phyloP scores from a whole-genome alignment of 768 basidiomycete genomes.

The Rubroboletus pulcherrimus region DNA sequence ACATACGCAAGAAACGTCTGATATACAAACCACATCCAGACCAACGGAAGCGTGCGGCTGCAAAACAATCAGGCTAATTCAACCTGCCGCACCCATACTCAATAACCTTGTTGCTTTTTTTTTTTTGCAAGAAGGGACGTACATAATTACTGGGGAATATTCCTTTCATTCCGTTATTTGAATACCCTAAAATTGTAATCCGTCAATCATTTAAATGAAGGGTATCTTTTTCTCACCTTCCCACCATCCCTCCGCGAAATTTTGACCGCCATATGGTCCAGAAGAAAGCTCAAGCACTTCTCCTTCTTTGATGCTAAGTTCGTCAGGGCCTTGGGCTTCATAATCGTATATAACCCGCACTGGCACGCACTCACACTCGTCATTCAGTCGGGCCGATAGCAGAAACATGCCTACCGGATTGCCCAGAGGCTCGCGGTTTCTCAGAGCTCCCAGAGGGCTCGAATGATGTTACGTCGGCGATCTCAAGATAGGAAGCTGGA shows the following conservation, averaged over 20 bases:
- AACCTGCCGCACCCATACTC: constrained; percentile 38
- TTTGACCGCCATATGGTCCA: constrained; percentile 56
- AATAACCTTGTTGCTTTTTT: constrained; percentile 18
- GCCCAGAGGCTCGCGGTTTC: constrained; percentile 35
- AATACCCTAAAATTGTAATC: constrained; percentile 48
- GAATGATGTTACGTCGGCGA: constrained; percentile 28
- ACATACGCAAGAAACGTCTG: constrained; percentile 24
- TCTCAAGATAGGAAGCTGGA: constrained; percentile 76
- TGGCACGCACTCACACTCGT: constrained; percentile 26
- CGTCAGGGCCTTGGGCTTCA: constrained; percentile 66
- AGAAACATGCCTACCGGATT: constrained; percentile 45
- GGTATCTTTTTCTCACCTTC: constrained; percentile 53
- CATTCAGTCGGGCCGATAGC: constrained; percentile 1
- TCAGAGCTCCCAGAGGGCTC: constrained; percentile 11
- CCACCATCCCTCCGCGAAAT: constrained; percentile 82
- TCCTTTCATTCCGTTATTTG: constrained; percentile 58
- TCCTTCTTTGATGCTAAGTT: constrained; percentile 59
- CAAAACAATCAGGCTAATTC: constrained; percentile 38
- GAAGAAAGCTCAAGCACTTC: constrained; percentile 61
- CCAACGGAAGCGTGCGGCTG: constrained; percentile 3
- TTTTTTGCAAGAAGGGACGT: constrained; percentile 32
- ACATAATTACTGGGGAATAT: constrained; percentile 91
- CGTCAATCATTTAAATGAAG: constrained; percentile 23
- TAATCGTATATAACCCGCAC: constrained; percentile 85
- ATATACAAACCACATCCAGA: constrained; percentile 8